Base-by-base conservation (phyloP, 495 filamentous ascomycete species). In the Aspergillus baeticus region DNA sequence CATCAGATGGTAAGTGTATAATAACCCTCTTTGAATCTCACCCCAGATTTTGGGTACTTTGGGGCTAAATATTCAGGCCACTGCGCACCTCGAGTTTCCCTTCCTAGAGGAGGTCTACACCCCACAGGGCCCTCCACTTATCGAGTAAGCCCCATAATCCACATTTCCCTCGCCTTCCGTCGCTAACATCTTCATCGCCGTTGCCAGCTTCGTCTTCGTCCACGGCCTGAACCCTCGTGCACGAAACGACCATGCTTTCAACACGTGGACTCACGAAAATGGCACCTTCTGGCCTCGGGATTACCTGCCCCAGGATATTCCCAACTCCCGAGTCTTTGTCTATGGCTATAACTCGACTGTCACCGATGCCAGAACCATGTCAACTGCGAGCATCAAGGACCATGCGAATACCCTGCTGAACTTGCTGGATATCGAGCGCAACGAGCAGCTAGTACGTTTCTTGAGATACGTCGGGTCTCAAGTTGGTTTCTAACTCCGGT, bases 291-390 rank as follows among this genome's bases (percentile, higher is more conserved):
- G 75, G 74, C 74, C 72, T 6, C 60, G 42, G 22, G 74, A 78
- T 18, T 70, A 67, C 37, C 67, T 78, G 4, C 63, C 70, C 0
- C 58, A 70, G 23, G 73, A 78, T 26, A 65, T 77, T n/a, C 65
- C 69, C 5, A 62, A 70, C 23, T 65, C 74, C 2, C 67, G 74
- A 10, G 56, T 78, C 37, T 71, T 75, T 55, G 65, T 72, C 3
- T 78, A 74, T 45, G 74, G 74, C 3, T 78, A 78, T 52, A 75
- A 78, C 43, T 70, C 75, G 10, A 73, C 62, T 47, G 66, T 74
- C 49, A 69, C 69, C n/a, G 63, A 68, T 39, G 59, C 70, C 11
- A 61, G 73, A 49, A 63, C 66, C 6, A 72, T 74, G 69, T 72
- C 71, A 1, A 74, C 63, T 1, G 68, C 69, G 7, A 68, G 68